phyloP scores from a whole-genome alignment of 129 eudicot species.

The Lactuca sativa region DNA sequence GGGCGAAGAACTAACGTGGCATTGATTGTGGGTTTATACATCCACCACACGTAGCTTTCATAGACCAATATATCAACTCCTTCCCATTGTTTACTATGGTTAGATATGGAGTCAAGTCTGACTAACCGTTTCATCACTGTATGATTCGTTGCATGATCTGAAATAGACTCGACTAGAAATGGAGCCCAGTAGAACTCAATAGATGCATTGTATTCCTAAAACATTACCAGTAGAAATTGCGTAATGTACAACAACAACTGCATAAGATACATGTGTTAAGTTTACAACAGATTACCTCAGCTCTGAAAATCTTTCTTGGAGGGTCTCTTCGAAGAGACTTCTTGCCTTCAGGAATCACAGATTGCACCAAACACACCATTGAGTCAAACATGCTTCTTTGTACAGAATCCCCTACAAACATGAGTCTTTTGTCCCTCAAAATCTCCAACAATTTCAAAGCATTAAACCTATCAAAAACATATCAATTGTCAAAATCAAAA shows the following conservation, averaged over 20 bases:
- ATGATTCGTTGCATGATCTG: conserved; percentile 92
- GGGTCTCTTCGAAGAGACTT: conserved; percentile 63
- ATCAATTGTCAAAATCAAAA: conserved; percentile 16
- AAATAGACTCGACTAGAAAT: conserved; percentile 82
- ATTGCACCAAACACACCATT: conserved; percentile 89
- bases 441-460: conserved; percentile 81
- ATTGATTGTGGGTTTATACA: conserved; percentile 81
- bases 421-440: conserved; percentile 78
- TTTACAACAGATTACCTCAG: conserved; percentile 48
- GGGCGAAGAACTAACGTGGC: conserved; percentile 61
- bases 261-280: not conserved
- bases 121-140: conserved; percentile 68
- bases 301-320: conserved; percentile 80
- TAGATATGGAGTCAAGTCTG: conserved; percentile 69
- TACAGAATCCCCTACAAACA: conserved; percentile 95
- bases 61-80: conserved; percentile 79
- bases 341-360: conserved; percentile 63
- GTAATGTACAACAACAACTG: not conserved
- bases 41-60: conserved; percentile 99
- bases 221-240: not conserved
- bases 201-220: conserved; percentile 82
- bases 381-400: conserved; percentile 97
- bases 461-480: conserved; percentile 56
- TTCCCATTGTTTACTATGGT: conserved; percentile 78
- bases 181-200: conserved; percentile 99